These are phyloP conservation scores for Daldinia caldariorum DNA, from an alignment of 495 filamentous ascomycete species.

Conservation along the genomic window DNA sequence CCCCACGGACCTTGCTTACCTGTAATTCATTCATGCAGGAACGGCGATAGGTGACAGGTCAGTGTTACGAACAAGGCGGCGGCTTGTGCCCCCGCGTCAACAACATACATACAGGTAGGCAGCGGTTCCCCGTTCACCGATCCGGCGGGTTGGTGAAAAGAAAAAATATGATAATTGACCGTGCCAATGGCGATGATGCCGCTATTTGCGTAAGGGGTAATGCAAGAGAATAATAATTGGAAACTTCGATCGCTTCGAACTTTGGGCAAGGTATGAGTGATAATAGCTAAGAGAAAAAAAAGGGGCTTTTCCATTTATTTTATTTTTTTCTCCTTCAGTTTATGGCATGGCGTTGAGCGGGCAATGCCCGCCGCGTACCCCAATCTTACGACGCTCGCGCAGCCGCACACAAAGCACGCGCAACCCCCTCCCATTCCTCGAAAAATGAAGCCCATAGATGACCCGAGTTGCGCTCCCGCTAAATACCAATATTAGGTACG, in stretches of 20 bases:
- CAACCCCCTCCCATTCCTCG: neutral
- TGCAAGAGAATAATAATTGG: neutral
- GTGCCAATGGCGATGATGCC: neutral
- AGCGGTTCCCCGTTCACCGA: constrained; percentile 5
- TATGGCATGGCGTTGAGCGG: neutral
- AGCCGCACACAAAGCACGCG: too few species aligned
- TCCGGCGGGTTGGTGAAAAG: constrained; percentile 10
- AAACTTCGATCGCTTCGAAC: neutral
- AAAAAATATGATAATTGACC: neutral
- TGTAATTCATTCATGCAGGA: constrained; percentile 33
- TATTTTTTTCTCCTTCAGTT: neutral
- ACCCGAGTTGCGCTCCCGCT: constrained; percentile 1
- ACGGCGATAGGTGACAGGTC: constrained; percentile 35
- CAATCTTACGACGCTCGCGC: neutral
- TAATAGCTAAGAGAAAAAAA: too few species aligned
- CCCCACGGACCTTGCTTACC: constrained; percentile 12
- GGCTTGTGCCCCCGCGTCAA: neutral
- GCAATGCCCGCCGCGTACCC: constrained; percentile 1
- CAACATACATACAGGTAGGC: neutral
- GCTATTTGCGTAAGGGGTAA: neutral
- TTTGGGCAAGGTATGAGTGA: neutral
- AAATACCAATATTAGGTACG: neutral
- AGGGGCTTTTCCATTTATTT: neutral
- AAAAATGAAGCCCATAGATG: constrained; percentile 13
- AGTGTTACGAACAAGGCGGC: constrained; percentile 23